phyloP scores from a whole-genome alignment of 2,329 filamentous ascomycete species.

The Fusarium sp. region DNA sequence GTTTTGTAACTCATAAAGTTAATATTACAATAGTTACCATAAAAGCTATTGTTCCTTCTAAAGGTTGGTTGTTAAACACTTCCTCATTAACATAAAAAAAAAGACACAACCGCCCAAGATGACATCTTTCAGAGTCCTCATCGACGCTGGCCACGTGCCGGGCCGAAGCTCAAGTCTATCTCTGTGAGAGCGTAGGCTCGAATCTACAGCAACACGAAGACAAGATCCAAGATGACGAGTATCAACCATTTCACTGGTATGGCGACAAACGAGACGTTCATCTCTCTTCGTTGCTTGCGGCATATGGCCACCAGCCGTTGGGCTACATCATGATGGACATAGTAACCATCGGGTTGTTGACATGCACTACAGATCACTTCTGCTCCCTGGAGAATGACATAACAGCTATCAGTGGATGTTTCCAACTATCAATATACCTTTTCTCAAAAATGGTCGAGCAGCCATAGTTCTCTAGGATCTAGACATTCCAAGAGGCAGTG shows the following conservation, averaged over 20 bases:
- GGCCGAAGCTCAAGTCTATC: neutral
- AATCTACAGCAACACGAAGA: neutral
- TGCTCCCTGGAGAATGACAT: neutral
- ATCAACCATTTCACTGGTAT: neutral
- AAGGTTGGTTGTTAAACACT: too few relatives aligned
- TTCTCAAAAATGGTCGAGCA: neutral
- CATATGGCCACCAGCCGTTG: neutral
- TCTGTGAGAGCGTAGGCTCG: neutral
- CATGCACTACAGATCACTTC: neutral
- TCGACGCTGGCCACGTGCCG: too few relatives aligned
- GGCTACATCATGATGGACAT: neutral
- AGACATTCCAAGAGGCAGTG: neutral
- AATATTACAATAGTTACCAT: too few relatives aligned
- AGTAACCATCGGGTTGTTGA: neutral
- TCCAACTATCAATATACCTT: neutral
- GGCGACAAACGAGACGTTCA: neutral
- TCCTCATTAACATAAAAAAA: too few relatives aligned
- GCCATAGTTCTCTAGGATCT: neutral
- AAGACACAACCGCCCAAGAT: too few relatives aligned
- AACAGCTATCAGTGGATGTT: neutral
- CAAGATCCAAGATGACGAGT: neutral
- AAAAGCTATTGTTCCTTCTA: too few relatives aligned
- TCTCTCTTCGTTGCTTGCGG: neutral
- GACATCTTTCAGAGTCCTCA: too few relatives aligned
- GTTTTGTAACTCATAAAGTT: too few relatives aligned